These are phyloP conservation scores for Sphagnum fallax DNA, from an alignment of 228 moss, liverwort and hornwort genomes.

Conservation along the genomic window DNA sequence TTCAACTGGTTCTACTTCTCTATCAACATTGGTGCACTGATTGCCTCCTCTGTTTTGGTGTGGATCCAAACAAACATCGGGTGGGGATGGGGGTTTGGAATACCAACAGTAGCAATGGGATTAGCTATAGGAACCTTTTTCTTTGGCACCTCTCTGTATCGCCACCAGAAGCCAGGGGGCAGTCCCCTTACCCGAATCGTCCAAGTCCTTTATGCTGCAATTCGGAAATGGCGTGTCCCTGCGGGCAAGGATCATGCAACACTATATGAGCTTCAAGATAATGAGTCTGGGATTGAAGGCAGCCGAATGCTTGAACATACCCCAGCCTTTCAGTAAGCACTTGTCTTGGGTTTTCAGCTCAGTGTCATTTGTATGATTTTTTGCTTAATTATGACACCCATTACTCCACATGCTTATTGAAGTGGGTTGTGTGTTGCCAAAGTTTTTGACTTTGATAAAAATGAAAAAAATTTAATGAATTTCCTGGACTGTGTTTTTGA, in stretches of 20 bases:
- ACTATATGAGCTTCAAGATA: constrained; percentile 34
- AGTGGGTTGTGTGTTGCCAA: too few relatives aligned
- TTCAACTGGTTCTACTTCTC: constrained; percentile 86
- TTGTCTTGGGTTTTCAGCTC: background rate
- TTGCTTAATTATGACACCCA: background rate
- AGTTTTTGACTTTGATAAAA: too few relatives aligned
- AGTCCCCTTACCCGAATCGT: constrained; percentile 49
- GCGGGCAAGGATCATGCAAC: constrained; percentile 9
- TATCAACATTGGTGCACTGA: constrained; percentile 51
- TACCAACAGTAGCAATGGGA: constrained; percentile 42
- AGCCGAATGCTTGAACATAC: constrained; percentile 54
- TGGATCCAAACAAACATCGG: constrained; percentile 47
- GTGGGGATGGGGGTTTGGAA: constrained; percentile 55
- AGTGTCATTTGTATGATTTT: background rate
- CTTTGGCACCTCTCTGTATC: constrained; percentile 38
- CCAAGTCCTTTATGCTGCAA: constrained; percentile 54
- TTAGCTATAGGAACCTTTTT: constrained; percentile 46
- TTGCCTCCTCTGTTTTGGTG: constrained; percentile 36
- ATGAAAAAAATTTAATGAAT: too few relatives aligned
- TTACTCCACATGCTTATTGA: too few relatives aligned
- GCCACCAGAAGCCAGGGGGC: constrained; percentile 52
- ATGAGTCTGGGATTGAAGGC: constrained; percentile 38
- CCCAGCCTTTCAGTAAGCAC: constrained; percentile 20
- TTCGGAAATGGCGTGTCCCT: constrained; percentile 27
- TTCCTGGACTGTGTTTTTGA: too few relatives aligned